Evolutionary conservation across 1,139 yeast genomes (phyloP).

Genomic region (Lodderomyces margitis): DNA sequence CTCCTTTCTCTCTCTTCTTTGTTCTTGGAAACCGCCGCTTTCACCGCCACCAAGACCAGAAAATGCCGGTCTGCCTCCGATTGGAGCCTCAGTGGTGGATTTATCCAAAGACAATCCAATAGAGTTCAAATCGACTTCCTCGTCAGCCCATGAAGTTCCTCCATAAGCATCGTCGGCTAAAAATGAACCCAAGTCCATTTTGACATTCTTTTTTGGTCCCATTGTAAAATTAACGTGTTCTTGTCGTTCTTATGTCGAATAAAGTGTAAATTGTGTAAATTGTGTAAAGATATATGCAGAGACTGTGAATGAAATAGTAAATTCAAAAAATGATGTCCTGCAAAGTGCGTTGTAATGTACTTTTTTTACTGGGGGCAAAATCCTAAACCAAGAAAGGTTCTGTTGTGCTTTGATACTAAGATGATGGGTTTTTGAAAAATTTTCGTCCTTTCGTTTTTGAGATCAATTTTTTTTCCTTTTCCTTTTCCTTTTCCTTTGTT

Average conservation of each 20-base stretch:
- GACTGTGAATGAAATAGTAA: neutral
- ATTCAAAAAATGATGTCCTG: neutral
- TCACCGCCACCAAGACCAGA: constrained; percentile 9
- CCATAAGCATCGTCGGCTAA: constrained; percentile 50
- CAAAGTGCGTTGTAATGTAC: neutral
- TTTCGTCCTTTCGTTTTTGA: neutral
- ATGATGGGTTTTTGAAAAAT: neutral
- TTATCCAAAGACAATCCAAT: constrained; percentile 43
- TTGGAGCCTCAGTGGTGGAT: constrained; percentile 27
- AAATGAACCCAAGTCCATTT: constrained; percentile 53
- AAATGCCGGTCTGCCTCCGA: constrained; percentile 9
- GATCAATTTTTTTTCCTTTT: neutral
- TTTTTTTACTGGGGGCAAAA: neutral
- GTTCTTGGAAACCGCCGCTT: constrained; percentile 11
- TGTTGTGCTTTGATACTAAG: neutral
- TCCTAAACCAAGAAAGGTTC: neutral
- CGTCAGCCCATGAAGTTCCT: constrained; percentile 58
- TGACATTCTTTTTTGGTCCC: constrained; percentile 43
- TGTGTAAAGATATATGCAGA: too few species aligned
- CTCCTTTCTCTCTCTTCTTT: constrained; percentile 52
- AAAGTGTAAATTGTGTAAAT: neutral
- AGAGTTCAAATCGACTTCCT: constrained; percentile 55
- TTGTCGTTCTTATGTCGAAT: neutral
- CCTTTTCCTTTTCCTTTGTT: neutral
- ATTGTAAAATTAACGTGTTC: constrained; percentile 11